Evolutionary conservation across 106 monocot genomes (phyloP), one percentile per base, ranked within the genome.

Genomic region (Dioscorea zingiberensis): DNA sequence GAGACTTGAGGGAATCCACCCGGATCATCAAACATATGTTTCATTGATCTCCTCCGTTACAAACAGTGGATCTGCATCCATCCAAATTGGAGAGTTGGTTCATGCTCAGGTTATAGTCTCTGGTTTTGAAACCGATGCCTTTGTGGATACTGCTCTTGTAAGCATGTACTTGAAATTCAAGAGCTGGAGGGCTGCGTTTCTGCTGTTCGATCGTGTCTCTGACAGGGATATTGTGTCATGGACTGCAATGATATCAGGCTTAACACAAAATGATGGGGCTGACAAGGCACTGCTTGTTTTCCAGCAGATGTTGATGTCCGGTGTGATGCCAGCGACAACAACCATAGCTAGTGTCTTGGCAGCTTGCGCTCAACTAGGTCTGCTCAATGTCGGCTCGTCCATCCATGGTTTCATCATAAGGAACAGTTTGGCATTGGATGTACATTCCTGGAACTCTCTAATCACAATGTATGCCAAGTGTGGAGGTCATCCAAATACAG

Each of bases 241-340:
- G 90, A 78, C 83, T 26, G 80, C 83, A 1, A 83, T 90, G 85
- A 86, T 83, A 9, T 75, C 90, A 0, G 91, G 91, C 14, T 78
- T 91, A 2, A 71, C 71, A 24, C 91, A 84, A 57, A 86, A 77
- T 23, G 73, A 58, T 63, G 27, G 58, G 60, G 73, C 83, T 21
- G 67, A 76, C 29, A 78, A 76, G 21, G 86, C 91, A 7, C 25
- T 91, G 83, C 1, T 54, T 38, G 23, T 86, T 18, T 86, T 86
- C 57, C 21, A 47, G 15, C 59, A 66, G 47, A 80, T 86, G 85
- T n/a, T 83, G 55, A 54, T 4, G 0, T 75, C 61, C 2, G 71
- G 72, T 51, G 67, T 76, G 17, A 64, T 47, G 44, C 86, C 80
- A 1, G 25, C 26, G 11, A 72, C 72, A 7, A 44, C 69, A 21